phyloP scores from a whole-genome alignment of 2,329 filamentous ascomycete species.

The Aureobasidium sp. region DNA sequence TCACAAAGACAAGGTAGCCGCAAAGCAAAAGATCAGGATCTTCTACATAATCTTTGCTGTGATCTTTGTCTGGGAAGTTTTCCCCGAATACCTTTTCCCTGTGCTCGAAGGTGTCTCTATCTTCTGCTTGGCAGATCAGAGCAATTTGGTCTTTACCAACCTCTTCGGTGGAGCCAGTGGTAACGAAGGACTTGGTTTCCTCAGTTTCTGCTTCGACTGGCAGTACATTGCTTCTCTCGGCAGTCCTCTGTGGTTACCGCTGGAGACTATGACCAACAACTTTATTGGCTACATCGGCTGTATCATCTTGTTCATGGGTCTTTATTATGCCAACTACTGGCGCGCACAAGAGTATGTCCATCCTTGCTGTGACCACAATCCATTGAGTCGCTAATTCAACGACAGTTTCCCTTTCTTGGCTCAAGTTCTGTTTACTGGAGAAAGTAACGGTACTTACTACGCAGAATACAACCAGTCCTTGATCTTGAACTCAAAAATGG shows the following conservation, averaged over 20 bases:
- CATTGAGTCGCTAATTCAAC: neutral
- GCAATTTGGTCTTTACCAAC: constrained; percentile 40
- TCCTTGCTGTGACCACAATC: neutral
- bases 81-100: constrained; percentile 44
- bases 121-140: constrained; percentile 41
- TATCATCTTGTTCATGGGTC: constrained; percentile 31
- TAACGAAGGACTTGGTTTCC: constrained; percentile 40
- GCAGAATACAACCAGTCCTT: constrained; percentile 38
- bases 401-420: constrained; percentile 37
- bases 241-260: constrained; percentile 33
- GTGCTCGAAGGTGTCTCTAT: constrained; percentile 36
- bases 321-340: constrained; percentile 41
- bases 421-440: constrained; percentile 33
- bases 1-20: constrained; percentile 32
- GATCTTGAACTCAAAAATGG: constrained; percentile 35
- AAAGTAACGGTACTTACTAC: constrained; percentile 32
- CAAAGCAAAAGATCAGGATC: constrained; percentile 34
- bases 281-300: constrained; percentile 34
- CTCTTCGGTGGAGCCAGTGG: constrained; percentile 45
- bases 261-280: constrained; percentile 34
- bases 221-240: constrained; percentile 35
- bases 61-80: constrained; percentile 42
- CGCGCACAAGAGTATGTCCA: constrained; percentile 23
- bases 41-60: constrained; percentile 36
- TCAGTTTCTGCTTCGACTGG: constrained; percentile 40